Evolutionary conservation across 208 protist species (phyloP).

Genomic region (Sergeia podlipaevii): DNA sequence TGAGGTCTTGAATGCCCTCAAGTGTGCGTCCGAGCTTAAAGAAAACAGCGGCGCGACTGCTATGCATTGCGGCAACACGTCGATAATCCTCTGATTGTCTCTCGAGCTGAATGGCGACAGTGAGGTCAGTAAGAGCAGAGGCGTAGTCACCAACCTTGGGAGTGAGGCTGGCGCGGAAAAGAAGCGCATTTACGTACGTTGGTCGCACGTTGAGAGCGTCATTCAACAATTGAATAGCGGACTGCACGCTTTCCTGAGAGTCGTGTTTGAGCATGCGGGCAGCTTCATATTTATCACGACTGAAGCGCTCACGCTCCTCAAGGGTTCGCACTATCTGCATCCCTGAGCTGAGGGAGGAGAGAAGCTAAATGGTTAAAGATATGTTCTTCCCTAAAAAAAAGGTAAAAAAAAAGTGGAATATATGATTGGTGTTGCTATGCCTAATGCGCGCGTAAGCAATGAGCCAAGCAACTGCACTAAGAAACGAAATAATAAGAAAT

Average conservation of each 20-base stretch:
- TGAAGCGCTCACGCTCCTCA: constrained; percentile 11
- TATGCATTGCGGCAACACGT: constrained; percentile 56
- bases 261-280: constrained; percentile 37
- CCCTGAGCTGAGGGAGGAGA: too few relatives aligned
- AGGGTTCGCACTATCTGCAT: too few relatives aligned
- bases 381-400: too few relatives aligned
- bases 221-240: constrained; percentile 36
- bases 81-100: constrained; percentile 32
- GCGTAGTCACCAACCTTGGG: constrained; percentile 23
- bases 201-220: constrained; percentile 42
- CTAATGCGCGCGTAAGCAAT: too few relatives aligned
- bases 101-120: constrained; percentile 74
- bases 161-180: constrained; percentile 39
- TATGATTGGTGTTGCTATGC: too few relatives aligned
- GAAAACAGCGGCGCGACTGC: constrained; percentile 44
- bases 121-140: constrained; percentile 52
- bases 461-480: too few relatives aligned
- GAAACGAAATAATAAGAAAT: constrained; percentile 5
- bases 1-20: constrained; percentile 66
- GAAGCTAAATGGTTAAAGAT: too few relatives aligned
- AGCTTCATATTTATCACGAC: constrained; percentile 25
- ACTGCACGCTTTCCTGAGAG: constrained; percentile 20
- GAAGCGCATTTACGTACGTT: constrained; percentile 39
- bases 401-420: too few relatives aligned
- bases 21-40: constrained; percentile 37